Conservation (phyloP, 768 basidiomycete genomes). For the Russula dissimulans region DNA sequence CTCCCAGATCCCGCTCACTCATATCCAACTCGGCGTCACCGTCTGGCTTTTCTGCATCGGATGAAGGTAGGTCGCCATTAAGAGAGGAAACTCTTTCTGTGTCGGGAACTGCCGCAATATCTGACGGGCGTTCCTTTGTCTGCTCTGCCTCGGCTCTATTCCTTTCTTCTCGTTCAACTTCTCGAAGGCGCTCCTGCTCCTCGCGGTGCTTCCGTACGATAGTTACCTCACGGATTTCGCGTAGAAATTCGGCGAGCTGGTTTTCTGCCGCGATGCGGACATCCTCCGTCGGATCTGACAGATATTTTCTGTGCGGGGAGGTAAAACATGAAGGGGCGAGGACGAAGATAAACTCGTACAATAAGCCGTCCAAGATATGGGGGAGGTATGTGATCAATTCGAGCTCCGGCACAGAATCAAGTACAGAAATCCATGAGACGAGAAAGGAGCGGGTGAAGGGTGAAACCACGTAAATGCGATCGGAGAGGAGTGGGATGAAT, state of each 20-base stretch:
- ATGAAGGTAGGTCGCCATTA: constrained; percentile 24
- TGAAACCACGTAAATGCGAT: constrained; percentile 90
- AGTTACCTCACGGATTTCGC: constrained; percentile 84
- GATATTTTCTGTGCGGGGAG: constrained; percentile 60
- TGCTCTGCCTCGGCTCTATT: constrained; percentile 2
- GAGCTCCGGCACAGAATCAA: constrained; percentile 94
- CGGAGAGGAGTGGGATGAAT: constrained; percentile 88
- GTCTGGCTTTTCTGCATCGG: constrained; percentile 19
- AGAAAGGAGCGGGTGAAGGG: constrained; percentile 94
- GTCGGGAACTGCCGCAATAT: background rate
- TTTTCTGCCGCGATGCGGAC: constrained; percentile 88
- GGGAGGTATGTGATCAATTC: constrained; percentile 93
- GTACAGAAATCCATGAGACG: constrained; percentile 93
- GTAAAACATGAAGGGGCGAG: constrained; percentile 14
- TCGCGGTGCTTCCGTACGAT: constrained; percentile 59
- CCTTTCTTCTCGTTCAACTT: constrained; percentile 4
- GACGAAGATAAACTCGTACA: constrained; percentile 38
- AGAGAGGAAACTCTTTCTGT: constrained; percentile 4
- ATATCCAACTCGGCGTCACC: constrained; percentile 33
- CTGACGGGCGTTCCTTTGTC: constrained; percentile 1
- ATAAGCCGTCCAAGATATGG: constrained; percentile 85
- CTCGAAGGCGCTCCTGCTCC: constrained; percentile 28
- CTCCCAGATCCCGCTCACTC: constrained; percentile 53
- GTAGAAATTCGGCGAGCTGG: constrained; percentile 78
- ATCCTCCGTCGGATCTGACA: constrained; percentile 91